A percentile compares a stretch with the other conserved stretches of the same genome.
These are phyloP conservation scores for Climacium dendroides DNA, from an alignment of 225 moss, liverwort and hornwort species.

Conservation along the genomic window DNA sequence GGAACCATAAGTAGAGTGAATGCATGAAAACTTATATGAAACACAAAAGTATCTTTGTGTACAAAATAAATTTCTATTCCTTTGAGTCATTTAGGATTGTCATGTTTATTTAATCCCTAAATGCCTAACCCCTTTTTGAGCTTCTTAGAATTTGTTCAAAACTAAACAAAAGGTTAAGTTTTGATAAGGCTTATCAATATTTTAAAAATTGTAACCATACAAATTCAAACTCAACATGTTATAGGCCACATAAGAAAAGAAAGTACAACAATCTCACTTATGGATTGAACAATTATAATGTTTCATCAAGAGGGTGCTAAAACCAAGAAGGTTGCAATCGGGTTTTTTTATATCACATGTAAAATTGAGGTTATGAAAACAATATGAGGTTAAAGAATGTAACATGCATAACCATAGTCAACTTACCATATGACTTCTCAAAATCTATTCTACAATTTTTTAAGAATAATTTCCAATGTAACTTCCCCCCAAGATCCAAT, in stretches of 20 bases:
- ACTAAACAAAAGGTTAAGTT: neutral
- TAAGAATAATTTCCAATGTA: neutral
- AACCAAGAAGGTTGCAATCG: too few species aligned
- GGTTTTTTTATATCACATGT: neutral
- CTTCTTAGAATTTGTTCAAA: neutral
- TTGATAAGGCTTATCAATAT: neutral
- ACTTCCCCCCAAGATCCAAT: neutral
- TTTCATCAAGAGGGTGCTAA: neutral
- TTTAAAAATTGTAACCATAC: fast-evolving
- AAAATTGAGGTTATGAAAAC: neutral
- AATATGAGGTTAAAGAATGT: neutral
- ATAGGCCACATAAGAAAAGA: neutral
- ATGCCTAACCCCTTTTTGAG: neutral
- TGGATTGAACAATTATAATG: neutral
- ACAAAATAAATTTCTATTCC: too few species aligned
- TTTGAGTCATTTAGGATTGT: neutral
- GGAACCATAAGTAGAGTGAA: neutral
- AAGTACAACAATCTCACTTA: neutral
- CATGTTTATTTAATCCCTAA: neutral
- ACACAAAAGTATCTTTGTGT: neutral
- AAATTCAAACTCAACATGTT: neutral
- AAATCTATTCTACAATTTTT: neutral
- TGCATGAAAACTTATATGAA: neutral
- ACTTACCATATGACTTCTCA: neutral
- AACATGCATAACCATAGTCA: neutral